Conservation (phyloP, 2,329 filamentous ascomycete genomes). For the Neopestalotiopsis sp. region DNA sequence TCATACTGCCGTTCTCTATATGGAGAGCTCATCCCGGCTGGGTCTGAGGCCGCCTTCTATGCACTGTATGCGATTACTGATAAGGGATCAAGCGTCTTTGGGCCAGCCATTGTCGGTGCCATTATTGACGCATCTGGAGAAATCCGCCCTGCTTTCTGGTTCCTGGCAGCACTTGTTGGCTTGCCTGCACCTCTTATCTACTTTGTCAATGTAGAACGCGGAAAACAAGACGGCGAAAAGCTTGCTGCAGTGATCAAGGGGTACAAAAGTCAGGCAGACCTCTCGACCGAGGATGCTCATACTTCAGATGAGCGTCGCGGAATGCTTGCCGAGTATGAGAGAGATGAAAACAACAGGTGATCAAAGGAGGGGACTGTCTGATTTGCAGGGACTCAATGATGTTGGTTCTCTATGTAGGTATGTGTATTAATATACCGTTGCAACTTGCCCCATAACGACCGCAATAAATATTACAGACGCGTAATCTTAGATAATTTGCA, state of each 20-base stretch:
- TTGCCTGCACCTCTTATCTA: constrained; percentile 85
- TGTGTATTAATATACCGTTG: no score
- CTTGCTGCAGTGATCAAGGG: constrained; percentile 67
- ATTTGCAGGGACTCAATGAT: no score
- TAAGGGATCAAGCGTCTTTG: constrained; percentile 93
- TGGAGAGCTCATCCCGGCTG: constrained; percentile 91
- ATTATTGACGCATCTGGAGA: constrained; percentile 87
- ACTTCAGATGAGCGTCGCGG: constrained; percentile 38
- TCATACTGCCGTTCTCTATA: constrained; percentile 92
- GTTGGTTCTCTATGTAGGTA: no score
- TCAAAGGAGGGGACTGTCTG: neutral
- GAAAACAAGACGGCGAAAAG: constrained; percentile 70
- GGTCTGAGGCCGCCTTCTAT: constrained; percentile 95
- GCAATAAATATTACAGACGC: no score
- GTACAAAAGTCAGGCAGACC: constrained; percentile 42
- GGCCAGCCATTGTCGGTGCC: constrained; percentile 88
- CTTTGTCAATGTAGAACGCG: constrained; percentile 83
- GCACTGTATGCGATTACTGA: constrained; percentile 97
- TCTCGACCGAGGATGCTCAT: constrained; percentile 23
- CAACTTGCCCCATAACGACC: no score
- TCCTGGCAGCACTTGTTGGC: constrained; percentile 83
- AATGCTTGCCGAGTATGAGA: constrained; percentile 42
- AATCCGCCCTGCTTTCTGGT: constrained; percentile 89
- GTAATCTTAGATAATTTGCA: no score
- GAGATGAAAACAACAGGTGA: constrained; percentile 34